Conservation (phyloP, 805 yeast genomes). For the Nakazawaea wyomingensis region DNA sequence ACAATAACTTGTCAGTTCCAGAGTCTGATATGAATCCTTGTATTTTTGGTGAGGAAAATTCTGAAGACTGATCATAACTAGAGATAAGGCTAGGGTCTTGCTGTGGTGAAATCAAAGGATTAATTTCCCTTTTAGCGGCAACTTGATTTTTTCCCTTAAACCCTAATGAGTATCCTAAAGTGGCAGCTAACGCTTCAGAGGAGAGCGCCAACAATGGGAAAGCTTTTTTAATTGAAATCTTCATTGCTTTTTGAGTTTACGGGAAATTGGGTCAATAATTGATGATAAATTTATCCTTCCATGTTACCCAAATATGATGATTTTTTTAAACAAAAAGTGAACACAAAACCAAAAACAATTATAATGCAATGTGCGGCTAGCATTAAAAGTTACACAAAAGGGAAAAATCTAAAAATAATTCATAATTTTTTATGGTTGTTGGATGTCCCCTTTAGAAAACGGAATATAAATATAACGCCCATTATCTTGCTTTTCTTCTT, state of each 20-base stretch:
- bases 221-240: no score
- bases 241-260: no score
- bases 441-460: background rate
- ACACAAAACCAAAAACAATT: background rate
- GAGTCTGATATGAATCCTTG: conserved; percentile 1
- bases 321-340: no score
- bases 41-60: background rate
- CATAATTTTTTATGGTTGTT: no score
- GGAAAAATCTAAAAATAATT: no score
- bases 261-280: no score
- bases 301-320: no score
- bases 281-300: no score
- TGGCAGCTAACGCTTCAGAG: background rate
- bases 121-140: conserved; percentile 1
- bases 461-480: background rate
- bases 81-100: conserved; percentile 7
- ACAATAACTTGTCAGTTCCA: background rate
- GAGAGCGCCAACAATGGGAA: background rate
- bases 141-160: background rate
- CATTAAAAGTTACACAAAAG: no score
- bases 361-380: background rate
- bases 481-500: background rate
- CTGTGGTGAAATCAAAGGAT: conserved; percentile 5
- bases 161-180: background rate
- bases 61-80: background rate